Evolutionary conservation across 257 asterid species (phyloP).

Genomic region (Gentiana dahurica): DNA sequence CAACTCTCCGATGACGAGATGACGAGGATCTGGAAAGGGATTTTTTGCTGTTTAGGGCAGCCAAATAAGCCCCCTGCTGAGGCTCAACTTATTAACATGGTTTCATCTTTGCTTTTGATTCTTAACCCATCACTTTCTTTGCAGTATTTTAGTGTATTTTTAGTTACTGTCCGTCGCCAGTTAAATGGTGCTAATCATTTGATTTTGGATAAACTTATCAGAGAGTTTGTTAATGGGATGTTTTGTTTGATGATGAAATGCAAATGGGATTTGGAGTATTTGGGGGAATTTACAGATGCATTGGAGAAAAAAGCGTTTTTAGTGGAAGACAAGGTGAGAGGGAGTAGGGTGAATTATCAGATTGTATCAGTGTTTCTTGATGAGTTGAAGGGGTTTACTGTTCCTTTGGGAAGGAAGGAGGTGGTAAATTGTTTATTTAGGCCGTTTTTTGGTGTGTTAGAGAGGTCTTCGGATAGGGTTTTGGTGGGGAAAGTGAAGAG

Average conservation of each 20-base stretch:
- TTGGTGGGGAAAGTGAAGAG: conserved; percentile 76
- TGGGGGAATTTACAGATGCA: conserved; percentile 36
- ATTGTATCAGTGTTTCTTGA: conserved; percentile 71
- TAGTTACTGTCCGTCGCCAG: conserved; percentile 68
- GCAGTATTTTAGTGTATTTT: conserved; percentile 54
- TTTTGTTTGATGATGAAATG: conserved; percentile 43
- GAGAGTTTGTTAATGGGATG: conserved; percentile 50
- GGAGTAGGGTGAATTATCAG: conserved; percentile 88
- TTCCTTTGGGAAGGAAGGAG: conserved; percentile 46
- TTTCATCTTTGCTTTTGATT: conserved; percentile 42
- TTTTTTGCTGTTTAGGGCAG: conserved; percentile 91
- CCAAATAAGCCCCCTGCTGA: conserved; percentile 78
- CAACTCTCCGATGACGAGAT: conserved; percentile 52
- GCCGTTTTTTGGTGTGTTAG: conserved; percentile 53
- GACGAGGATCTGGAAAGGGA: conserved; percentile 85
- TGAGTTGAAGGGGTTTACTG: conserved; percentile 54
- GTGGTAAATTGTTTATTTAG: conserved; percentile 41
- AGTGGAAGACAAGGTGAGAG: conserved; percentile 61
- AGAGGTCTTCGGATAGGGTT: conserved; percentile 48
- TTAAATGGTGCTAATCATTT: conserved; percentile 88
- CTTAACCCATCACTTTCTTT: conserved; percentile 51
- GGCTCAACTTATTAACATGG: conserved; percentile 45
- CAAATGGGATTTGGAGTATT: conserved; percentile 53
- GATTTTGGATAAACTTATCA: conserved; percentile 79
- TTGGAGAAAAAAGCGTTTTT: conserved; percentile 51